Conservation (phyloP, 1,139 yeast species). For the Keqinozyma sinolaborantium region DNA sequence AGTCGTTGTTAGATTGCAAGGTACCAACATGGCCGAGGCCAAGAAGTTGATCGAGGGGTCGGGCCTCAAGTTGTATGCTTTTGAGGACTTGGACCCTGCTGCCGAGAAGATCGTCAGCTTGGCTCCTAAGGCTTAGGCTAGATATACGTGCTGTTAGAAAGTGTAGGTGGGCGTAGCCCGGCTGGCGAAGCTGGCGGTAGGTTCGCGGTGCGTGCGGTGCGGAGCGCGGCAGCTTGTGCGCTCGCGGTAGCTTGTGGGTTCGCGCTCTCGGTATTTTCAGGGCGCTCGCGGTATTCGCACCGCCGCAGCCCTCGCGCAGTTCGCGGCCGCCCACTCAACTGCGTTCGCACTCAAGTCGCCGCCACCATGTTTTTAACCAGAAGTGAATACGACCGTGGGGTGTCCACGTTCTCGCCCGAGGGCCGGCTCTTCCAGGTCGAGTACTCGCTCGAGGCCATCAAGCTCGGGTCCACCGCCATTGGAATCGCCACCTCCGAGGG, state of each 20-base stretch:
- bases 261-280: not conserved
- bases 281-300: not conserved
- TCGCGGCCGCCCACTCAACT: conserved; percentile 1
- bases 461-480: conserved; percentile 94
- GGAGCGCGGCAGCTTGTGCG: too few species aligned
- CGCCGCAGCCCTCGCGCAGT: conserved; percentile 1
- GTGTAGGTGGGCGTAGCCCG: too few species aligned
- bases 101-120: conserved; percentile 92
- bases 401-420: conserved; percentile 97
- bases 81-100: conserved; percentile 93
- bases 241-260: not conserved
- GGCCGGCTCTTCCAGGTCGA: conserved; percentile 98
- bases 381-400: conserved; percentile 99
- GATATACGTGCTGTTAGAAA: too few species aligned
- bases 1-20: conserved; percentile 96
- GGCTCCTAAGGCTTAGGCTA: conserved; percentile 25
- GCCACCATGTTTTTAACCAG: conserved; percentile 87
- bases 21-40: conserved; percentile 92
- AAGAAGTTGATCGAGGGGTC: conserved; percentile 82
- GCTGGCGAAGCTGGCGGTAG: too few species aligned
- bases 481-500: conserved; percentile 98
- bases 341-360: conserved; percentile 1
- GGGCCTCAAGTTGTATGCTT: conserved; percentile 89
- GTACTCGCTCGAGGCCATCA: conserved; percentile 95
- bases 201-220: too few species aligned